Evolutionary conservation across 2,329 filamentous ascomycete genomes (phyloP), one percentile per base, ranked within the genome.

Genomic region (Fusarium buharicum): DNA sequence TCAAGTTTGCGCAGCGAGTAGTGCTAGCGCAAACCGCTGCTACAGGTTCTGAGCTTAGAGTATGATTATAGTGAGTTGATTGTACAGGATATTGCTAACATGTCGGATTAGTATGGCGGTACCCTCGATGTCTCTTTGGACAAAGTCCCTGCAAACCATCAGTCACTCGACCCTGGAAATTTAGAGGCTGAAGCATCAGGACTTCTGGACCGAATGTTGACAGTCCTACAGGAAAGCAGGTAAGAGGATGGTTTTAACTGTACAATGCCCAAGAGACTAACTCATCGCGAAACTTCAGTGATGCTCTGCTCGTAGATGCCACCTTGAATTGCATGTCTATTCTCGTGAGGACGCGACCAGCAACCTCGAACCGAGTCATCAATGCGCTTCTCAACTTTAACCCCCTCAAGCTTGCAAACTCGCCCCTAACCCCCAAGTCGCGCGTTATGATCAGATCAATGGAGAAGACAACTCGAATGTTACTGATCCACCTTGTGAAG

Each of bases 1-100:
- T 98, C 83, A 99, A 99, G 77, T 99, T 99, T 76, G 90, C 92
- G 33, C 94, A 99, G 79, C 88, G 92, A 63, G 92, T 98, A 39
- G 90, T 99, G 39, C 85, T 97, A 66, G 91, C 93, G 16, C 94
- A 99, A 77, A 97, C 92, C 11, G 88, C 89, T n/a, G 92, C 92
- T 41, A 79, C 89, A 55, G 90, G 91, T 67, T 82, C 87, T 52
- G 94, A 98, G 73, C 90, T 91, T 67, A 88, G 92, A 80, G 92
- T 97, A 85, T 58, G 12, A 17, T 38, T 31, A 16, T 22, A 10
- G n/a, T 31, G 16, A 28, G 30, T 6, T 20, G 3, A 14, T 36
- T 33, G 13, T 28, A 13, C 14, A 34, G 44, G 33, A 50, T 39
- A 13, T 40, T 22, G 41, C 67, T 70, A 48, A 69, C 52, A 4